phyloP scores from a whole-genome alignment of 306 rosid genomes.

The Boehmeria nivea region DNA sequence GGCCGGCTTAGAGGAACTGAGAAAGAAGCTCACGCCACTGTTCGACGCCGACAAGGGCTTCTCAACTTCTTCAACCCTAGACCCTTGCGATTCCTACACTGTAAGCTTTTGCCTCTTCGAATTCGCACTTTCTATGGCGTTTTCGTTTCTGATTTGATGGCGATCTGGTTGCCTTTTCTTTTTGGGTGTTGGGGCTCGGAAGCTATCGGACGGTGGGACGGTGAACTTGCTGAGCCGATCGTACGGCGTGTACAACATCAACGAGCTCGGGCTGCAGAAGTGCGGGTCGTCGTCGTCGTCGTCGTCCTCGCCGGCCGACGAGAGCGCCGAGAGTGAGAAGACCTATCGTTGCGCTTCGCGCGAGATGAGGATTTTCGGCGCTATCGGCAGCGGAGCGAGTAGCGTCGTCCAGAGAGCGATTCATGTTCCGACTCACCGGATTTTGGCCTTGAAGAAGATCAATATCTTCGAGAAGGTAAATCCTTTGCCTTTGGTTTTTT shows the following conservation, averaged over 20 bases:
- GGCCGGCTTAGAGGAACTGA: slow-evolving; percentile 88
- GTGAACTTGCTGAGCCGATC: slow-evolving; percentile 85
- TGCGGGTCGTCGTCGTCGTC: slow-evolving; percentile 59
- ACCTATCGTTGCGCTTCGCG: slow-evolving; percentile 69
- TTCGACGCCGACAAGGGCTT: slow-evolving; percentile 65
- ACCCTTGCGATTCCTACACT: slow-evolving; percentile 77
- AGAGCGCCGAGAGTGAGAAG: slow-evolving; percentile 50
- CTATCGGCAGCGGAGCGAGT: slow-evolving; percentile 95
- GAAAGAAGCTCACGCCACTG: slow-evolving; percentile 76
- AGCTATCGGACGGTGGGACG: slow-evolving; percentile 90
- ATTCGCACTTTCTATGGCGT: not conserved
- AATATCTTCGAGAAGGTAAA: slow-evolving; percentile 90
- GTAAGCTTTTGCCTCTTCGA: slow-evolving; percentile 33
- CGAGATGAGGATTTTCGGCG: slow-evolving; percentile 93
- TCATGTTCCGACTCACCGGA: slow-evolving; percentile 79
- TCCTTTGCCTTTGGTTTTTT: not conserved
- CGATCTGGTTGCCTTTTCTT: not conserved
- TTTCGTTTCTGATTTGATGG: not conserved
- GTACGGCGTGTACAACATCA: slow-evolving; percentile 83
- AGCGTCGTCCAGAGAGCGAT: slow-evolving; percentile 96
- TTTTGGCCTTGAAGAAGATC: slow-evolving; percentile 84
- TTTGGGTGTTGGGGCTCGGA: slow-evolving; percentile 8
- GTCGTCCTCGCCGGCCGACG: slow-evolving; percentile 34
- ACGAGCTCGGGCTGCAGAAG: slow-evolving; percentile 89
- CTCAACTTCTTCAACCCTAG: slow-evolving; percentile 50